These are phyloP conservation scores for Cinnamomum chago DNA, from an alignment of 164 flowering plant genomes.

Conservation along the genomic window DNA sequence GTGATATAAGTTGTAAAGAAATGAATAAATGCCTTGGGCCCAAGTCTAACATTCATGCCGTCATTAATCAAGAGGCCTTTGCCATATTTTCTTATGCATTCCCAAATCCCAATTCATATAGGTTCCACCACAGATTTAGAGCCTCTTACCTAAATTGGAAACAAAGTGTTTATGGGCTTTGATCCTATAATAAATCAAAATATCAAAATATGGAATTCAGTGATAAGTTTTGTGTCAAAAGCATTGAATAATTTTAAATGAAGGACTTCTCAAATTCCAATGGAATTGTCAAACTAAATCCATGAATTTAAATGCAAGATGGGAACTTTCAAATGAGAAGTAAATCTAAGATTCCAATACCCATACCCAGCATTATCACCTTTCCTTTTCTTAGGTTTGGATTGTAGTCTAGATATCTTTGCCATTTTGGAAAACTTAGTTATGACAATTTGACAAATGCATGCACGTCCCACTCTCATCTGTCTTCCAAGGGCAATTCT, in stretches of 20 bases:
- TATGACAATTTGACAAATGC: not conserved
- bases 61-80: not conserved
- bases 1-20: no score
- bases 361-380: not conserved
- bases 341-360: not conserved
- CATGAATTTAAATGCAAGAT: slow-evolving; percentile 6
- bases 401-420: not conserved
- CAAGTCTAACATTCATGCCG: not conserved
- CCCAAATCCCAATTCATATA: not conserved
- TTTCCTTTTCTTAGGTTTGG: not conserved
- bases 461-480: not conserved
- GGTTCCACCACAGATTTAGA: not conserved
- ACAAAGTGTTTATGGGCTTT: not conserved
- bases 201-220: not conserved
- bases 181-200: not conserved
- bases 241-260: not conserved
- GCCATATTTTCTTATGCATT: not conserved
- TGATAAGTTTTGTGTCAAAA: not conserved
- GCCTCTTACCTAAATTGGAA: not conserved
- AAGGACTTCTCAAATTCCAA: not conserved
- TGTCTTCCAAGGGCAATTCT: not conserved
- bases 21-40: not conserved
- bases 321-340: not conserved
- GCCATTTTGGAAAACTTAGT: not conserved
- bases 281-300: slow-evolving; percentile 10